phyloP scores from a whole-genome alignment of 2,329 filamentous ascomycete species.

The Trichoderma guizhouense region DNA sequence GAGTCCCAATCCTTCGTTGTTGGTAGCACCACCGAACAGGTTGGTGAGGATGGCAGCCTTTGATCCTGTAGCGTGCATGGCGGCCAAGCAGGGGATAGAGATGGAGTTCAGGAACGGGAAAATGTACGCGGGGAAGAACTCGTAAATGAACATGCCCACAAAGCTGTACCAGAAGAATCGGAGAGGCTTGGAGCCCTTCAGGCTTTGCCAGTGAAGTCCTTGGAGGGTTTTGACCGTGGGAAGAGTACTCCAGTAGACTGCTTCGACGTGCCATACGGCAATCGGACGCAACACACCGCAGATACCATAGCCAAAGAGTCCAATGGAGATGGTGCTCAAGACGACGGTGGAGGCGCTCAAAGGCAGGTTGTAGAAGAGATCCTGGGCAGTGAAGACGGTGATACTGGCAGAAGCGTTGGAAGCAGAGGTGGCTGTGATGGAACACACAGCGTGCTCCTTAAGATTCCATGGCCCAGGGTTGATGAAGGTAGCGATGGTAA shows the following conservation, averaged over 20 bases:
- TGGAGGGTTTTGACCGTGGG: conserved; percentile 53
- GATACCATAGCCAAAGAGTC: conserved; percentile 53
- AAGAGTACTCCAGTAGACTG: conserved; percentile 54
- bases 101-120: conserved; percentile 54
- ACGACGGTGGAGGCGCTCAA: conserved; percentile 46
- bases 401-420: conserved; percentile 45
- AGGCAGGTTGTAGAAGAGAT: conserved; percentile 50
- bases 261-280: conserved; percentile 53
- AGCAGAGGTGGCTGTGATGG: conserved; percentile 53
- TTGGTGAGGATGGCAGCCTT: conserved; percentile 44
- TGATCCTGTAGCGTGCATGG: conserved; percentile 47
- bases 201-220: conserved; percentile 50
- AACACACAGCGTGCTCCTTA: conserved; percentile 54
- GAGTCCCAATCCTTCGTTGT: conserved; percentile 51
- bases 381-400: conserved; percentile 45
- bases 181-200: conserved; percentile 49
- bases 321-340: conserved; percentile 50
- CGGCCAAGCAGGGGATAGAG: conserved; percentile 52
- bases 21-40: conserved; percentile 49
- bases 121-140: conserved; percentile 54
- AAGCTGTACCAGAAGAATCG: conserved; percentile 52
- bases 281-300: conserved; percentile 52
- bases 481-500: conserved; percentile 42
- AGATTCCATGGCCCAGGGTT: conserved; percentile 51
- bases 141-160: conserved; percentile 46